phyloP scores from a whole-genome alignment of 108 stramenopile genomes.

The Seminavis robusta region DNA sequence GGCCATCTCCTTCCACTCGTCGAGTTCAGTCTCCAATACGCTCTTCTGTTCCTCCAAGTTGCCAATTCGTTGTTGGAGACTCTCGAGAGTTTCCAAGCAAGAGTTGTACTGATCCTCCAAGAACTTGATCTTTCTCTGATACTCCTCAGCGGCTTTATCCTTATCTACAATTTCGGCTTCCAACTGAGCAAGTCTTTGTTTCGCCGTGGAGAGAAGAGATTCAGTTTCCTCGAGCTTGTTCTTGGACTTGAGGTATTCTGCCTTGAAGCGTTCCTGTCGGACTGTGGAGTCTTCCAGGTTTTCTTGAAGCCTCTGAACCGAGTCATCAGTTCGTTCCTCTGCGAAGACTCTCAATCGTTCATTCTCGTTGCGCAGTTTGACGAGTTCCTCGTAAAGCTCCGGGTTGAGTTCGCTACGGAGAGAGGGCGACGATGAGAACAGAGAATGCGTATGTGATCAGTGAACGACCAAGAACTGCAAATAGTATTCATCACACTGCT shows the following conservation, averaged over 20 bases:
- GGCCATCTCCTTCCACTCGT: conserved; percentile 8
- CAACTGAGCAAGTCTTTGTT: conserved; percentile 21
- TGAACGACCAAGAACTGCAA: neutral
- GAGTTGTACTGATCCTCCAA: no score
- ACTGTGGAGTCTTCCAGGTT: conserved; percentile 58
- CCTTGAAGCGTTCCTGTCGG: conserved; percentile 60
- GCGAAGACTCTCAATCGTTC: conserved; percentile 70
- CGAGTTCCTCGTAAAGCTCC: conserved; percentile 62
- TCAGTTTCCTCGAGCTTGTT: conserved; percentile 39
- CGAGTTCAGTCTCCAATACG: conserved; percentile 2
- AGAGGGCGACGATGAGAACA: conserved; percentile 7
- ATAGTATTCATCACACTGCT: conserved; percentile 1
- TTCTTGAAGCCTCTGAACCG: conserved; percentile 65
- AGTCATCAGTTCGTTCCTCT: conserved; percentile 64
- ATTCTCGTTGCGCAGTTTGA: conserved; percentile 74
- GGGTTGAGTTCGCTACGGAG: conserved; percentile 87
- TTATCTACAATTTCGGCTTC: conserved; percentile 25
- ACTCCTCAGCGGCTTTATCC: neutral
- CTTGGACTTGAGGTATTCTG: conserved; percentile 63
- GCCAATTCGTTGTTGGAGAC: neutral
- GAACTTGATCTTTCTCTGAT: neutral
- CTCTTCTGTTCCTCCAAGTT: neutral
- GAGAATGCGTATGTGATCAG: neutral
- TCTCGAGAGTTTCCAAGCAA: no score
- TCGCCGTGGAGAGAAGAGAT: conserved; percentile 11